These are phyloP conservation scores for Fusarium metavorans DNA, from an alignment of 2,329 filamentous ascomycete genomes.

Conservation along the genomic window DNA sequence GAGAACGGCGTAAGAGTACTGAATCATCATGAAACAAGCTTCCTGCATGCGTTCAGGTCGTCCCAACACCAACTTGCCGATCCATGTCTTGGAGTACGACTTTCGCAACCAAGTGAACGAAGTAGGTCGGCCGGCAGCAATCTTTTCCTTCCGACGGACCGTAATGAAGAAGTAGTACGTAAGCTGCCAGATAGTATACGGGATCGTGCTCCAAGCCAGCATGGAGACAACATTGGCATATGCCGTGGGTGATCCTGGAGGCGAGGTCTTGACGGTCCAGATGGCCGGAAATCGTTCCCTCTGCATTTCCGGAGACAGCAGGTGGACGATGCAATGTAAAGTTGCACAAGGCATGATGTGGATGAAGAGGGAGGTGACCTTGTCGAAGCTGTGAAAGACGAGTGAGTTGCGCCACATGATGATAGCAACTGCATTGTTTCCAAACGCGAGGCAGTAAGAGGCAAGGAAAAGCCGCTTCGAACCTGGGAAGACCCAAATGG, in stretches of 20 bases:
- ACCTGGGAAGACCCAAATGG: slow-evolving; percentile 89
- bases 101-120: slow-evolving; percentile 97
- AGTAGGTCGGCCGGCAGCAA: slow-evolving; percentile 92
- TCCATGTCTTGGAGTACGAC: slow-evolving; percentile 89
- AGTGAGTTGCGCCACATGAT: slow-evolving; percentile 99
- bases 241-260: slow-evolving; percentile 79
- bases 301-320: slow-evolving; percentile 76
- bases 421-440: slow-evolving; percentile 97
- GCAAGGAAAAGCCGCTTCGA: slow-evolving; percentile 94
- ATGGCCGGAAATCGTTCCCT: slow-evolving; percentile 83
- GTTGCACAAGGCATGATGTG: slow-evolving; percentile 99
- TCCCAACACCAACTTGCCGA: slow-evolving; percentile 85
- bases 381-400: slow-evolving; percentile 98
- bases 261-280: slow-evolving; percentile 79
- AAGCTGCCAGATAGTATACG: slow-evolving; percentile 94
- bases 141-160: slow-evolving; percentile 93
- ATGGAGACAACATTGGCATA: slow-evolving; percentile 84
- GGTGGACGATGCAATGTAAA: slow-evolving; percentile 91
- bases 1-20: slow-evolving; percentile 88
- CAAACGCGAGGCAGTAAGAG: slow-evolving; percentile 91
- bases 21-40: slow-evolving; percentile 93
- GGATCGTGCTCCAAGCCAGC: slow-evolving; percentile 93
- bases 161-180: slow-evolving; percentile 96
- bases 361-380: slow-evolving; percentile 98
- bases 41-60: slow-evolving; percentile 84